Conservation (phyloP, 805 yeast species). For the Myxozyma vanderwaltii region DNA sequence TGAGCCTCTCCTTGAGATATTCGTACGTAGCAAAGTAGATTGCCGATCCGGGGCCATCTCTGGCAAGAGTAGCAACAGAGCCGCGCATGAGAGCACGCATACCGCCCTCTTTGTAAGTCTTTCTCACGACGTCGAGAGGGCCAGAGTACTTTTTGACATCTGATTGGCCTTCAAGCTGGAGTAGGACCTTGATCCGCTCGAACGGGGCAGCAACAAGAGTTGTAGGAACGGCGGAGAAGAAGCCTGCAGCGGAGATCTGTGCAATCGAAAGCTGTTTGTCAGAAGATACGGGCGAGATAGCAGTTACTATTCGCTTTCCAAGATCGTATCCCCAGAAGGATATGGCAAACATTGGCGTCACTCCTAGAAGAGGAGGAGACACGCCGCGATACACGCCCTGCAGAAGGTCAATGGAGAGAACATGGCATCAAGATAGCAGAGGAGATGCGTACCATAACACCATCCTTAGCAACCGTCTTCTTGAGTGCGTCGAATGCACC, state of each 20-base stretch:
- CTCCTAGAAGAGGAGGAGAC: slow-evolving; percentile 91
- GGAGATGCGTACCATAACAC: slow-evolving; percentile 47
- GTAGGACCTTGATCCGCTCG: slow-evolving; percentile 90
- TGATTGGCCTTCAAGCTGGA: slow-evolving; percentile 70
- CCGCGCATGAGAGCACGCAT: slow-evolving; percentile 84
- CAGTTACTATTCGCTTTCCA: slow-evolving; percentile 74
- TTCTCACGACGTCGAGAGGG: slow-evolving; percentile 62
- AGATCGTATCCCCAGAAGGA: slow-evolving; percentile 98
- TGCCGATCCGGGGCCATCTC: slow-evolving; percentile 98
- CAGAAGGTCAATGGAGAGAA: not conserved
- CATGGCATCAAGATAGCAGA: not conserved
- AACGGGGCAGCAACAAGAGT: slow-evolving; percentile 97
- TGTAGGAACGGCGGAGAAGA: slow-evolving; percentile 90
- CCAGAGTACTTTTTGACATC: slow-evolving; percentile 46
- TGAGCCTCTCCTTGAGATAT: slow-evolving; percentile 63
- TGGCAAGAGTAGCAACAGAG: slow-evolving; percentile 84
- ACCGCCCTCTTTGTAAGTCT: slow-evolving; percentile 79
- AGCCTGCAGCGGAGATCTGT: slow-evolving; percentile 89
- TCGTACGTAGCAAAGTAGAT: slow-evolving; percentile 95
- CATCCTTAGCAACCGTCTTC: slow-evolving; percentile 70
- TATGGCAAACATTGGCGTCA: slow-evolving; percentile 97
- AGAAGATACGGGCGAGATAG: slow-evolving; percentile 42
- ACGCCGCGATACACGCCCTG: slow-evolving; percentile 90
- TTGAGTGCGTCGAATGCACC: slow-evolving; percentile 68
- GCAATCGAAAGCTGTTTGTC: slow-evolving; percentile 55